Evolutionary conservation across 2,329 filamentous ascomycete species (phyloP).

Genomic region (Aspergillus sclerotialis): DNA sequence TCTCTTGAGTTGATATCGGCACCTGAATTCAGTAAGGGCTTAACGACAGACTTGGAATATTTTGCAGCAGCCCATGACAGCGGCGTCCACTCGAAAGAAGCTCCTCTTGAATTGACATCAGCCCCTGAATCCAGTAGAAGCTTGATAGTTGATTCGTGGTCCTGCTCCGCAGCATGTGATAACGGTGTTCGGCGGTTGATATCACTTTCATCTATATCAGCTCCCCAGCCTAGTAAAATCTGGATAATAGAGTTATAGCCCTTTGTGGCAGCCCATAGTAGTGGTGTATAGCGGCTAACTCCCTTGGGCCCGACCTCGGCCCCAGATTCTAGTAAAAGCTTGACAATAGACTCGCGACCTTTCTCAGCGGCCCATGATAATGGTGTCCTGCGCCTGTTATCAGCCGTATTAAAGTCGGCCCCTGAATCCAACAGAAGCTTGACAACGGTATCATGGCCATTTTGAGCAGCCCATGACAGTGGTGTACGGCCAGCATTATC

Average conservation of each 20-base stretch:
- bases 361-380: background rate
- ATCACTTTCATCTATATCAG: too few species aligned
- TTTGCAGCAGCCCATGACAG: background rate
- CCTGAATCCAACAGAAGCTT: too few species aligned
- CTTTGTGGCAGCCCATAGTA: too few species aligned
- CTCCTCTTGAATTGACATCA: background rate
- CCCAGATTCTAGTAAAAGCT: background rate
- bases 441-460: too few species aligned
- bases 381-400: too few species aligned
- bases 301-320: too few species aligned
- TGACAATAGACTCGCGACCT: background rate
- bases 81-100: background rate
- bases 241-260: too few species aligned
- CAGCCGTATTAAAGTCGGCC: too few species aligned
- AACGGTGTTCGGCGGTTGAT: background rate
- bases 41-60: background rate
- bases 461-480: background rate
- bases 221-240: too few species aligned
- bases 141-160: background rate
- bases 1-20: background rate
- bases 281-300: too few species aligned
- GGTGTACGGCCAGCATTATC: background rate
- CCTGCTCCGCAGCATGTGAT: background rate
- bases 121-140: background rate
- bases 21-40: background rate